These are phyloP conservation scores for Setomelanomma holmii DNA, from an alignment of 2,329 filamentous ascomycete species.

Conservation along the genomic window DNA sequence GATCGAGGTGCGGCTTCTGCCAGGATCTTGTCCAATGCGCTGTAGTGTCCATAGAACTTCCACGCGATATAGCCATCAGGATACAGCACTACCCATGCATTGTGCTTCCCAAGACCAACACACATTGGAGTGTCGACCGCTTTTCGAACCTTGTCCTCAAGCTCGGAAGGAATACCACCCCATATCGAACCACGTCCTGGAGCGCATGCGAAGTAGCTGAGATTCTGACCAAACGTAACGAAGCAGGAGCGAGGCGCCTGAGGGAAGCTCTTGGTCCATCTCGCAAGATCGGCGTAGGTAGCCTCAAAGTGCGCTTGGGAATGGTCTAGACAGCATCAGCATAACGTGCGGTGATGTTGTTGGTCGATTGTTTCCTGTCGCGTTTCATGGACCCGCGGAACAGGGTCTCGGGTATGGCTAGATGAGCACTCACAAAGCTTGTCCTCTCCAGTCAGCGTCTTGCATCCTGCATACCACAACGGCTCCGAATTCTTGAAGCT, in stretches of 20 bases:
- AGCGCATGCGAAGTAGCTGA: slow-evolving; percentile 42
- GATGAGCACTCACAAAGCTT: slow-evolving; percentile 41
- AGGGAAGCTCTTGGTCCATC: slow-evolving; percentile 37
- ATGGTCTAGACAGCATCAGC: slow-evolving; percentile 36
- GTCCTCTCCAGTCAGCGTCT: slow-evolving; percentile 41
- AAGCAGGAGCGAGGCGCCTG: slow-evolving; percentile 37
- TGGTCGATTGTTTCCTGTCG: slow-evolving; percentile 12
- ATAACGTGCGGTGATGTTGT: slow-evolving; percentile 2
- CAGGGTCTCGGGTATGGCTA: slow-evolving; percentile 4
- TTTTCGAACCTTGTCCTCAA: slow-evolving; percentile 44
- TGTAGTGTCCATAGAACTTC: slow-evolving; percentile 44
- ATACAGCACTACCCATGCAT: slow-evolving; percentile 45
- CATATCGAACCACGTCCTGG: slow-evolving; percentile 43
- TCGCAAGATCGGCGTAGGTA: slow-evolving; percentile 40
- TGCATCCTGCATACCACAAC: slow-evolving; percentile 45
- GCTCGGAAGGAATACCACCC: slow-evolving; percentile 40
- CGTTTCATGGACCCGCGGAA: slow-evolving; percentile 11
- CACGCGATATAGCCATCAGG: slow-evolving; percentile 38
- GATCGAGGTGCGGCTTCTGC: slow-evolving; percentile 31
- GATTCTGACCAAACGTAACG: slow-evolving; percentile 41
- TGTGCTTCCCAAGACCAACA: slow-evolving; percentile 37
- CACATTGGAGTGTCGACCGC: slow-evolving; percentile 39
- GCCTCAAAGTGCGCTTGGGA: slow-evolving; percentile 40
- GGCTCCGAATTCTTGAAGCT: slow-evolving; percentile 34
- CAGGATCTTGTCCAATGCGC: slow-evolving; percentile 36